Evolutionary conservation across 306 rosid species (phyloP).

Genomic region (Vigna trinervia): DNA sequence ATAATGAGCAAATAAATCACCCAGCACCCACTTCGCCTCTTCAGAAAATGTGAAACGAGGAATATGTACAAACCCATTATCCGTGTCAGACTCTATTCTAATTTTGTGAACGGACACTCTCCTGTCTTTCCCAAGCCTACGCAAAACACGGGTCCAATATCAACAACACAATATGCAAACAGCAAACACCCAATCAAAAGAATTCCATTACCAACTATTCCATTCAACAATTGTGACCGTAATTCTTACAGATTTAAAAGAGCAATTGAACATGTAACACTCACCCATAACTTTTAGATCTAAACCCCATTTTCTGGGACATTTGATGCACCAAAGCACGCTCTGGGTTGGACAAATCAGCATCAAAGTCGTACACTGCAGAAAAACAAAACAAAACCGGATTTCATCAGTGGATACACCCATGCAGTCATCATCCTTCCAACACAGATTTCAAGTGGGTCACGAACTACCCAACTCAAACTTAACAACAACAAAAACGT

Average conservation of each 20-base stretch:
- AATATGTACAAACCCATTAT: slow-evolving; percentile 25
- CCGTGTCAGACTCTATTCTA: slow-evolving; percentile 38
- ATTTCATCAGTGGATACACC: slow-evolving; percentile 22
- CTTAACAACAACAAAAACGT: neutral
- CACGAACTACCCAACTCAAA: neutral
- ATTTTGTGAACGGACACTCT: slow-evolving; percentile 52
- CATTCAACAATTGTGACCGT: slow-evolving; percentile 27
- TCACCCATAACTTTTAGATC: slow-evolving; percentile 88
- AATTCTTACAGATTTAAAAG: slow-evolving; percentile 31
- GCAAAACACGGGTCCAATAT: slow-evolving; percentile 42
- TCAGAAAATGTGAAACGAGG: slow-evolving; percentile 63
- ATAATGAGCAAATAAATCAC: slow-evolving; percentile 58
- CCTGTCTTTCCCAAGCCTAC: slow-evolving; percentile 58
- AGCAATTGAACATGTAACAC: slow-evolving; percentile 42
- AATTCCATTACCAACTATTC: slow-evolving; percentile 28
- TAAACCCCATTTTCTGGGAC: slow-evolving; percentile 64
- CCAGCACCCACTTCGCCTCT: slow-evolving; percentile 54
- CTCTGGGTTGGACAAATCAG: slow-evolving; percentile 55
- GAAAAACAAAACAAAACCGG: slow-evolving; percentile 7
- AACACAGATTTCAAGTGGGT: neutral
- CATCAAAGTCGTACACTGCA: slow-evolving; percentile 73
- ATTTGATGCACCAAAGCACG: slow-evolving; percentile 70
- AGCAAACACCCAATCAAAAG: neutral
- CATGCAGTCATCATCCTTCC: slow-evolving; percentile 1
- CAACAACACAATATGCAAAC: slow-evolving; percentile 11